These are phyloP conservation scores for Pinus albicaulis DNA, from an alignment of 75 land plant species.

Conservation along the genomic window DNA sequence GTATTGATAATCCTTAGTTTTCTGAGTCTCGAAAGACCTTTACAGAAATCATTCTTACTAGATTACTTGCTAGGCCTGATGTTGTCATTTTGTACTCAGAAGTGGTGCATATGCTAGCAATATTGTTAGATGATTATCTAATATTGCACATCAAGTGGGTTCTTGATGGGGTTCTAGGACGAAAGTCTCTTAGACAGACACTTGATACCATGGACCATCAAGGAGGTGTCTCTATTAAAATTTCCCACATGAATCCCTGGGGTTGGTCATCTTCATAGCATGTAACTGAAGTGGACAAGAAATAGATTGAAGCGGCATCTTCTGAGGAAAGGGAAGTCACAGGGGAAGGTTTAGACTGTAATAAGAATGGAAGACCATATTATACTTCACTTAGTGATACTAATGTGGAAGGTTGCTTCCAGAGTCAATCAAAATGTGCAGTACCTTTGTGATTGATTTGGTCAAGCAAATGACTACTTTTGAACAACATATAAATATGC, in stretches of 20 bases:
- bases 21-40: slow-evolving; percentile 83
- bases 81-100: slow-evolving; percentile 86
- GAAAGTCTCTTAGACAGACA: slow-evolving; percentile 74
- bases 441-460: too few species aligned
- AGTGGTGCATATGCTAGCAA: slow-evolving; percentile 72
- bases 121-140: slow-evolving; percentile 67
- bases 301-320: slow-evolving; percentile 43
- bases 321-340: slow-evolving; percentile 41
- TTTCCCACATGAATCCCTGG: slow-evolving; percentile 68
- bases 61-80: slow-evolving; percentile 87
- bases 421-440: too few species aligned
- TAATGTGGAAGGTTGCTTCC: too few species aligned
- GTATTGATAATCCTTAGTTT: slow-evolving; percentile 42
- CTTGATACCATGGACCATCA: slow-evolving; percentile 62
- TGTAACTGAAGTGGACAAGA: slow-evolving; percentile 30
- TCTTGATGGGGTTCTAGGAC: slow-evolving; percentile 72
- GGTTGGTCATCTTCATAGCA: slow-evolving; percentile 61
- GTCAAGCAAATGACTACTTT: too few species aligned
- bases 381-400: too few species aligned
- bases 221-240: slow-evolving; percentile 43
- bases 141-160: slow-evolving; percentile 82
- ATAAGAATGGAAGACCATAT: too few species aligned
- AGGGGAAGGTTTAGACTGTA: too few species aligned
- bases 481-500: too few species aligned
- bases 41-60: slow-evolving; percentile 63